A percentile compares a stretch with the other conserved stretches of the same genome.
phyloP scores from a whole-genome alignment of 2,329 filamentous ascomycete species.

The Cadophora malorum region DNA sequence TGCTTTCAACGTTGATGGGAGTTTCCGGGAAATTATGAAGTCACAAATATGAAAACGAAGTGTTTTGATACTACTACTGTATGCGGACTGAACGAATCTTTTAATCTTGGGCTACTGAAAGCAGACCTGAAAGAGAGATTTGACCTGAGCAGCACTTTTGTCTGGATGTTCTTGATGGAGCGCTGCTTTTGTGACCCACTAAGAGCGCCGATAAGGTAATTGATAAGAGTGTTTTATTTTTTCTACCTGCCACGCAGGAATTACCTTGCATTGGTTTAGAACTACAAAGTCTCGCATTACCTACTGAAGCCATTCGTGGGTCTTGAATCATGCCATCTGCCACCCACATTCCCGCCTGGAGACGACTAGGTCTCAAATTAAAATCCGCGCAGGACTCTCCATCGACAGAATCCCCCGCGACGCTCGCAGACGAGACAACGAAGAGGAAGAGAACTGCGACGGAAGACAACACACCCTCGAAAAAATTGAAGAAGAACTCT shows the following conservation, averaged over 20 bases:
- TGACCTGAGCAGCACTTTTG: background rate
- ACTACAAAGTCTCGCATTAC: conserved; percentile 11
- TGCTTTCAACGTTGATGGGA: background rate
- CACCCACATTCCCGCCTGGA: conserved; percentile 60
- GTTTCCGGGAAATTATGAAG: too few species aligned
- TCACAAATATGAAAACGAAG: too few species aligned
- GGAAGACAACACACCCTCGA: conserved; percentile 34
- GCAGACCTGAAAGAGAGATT: background rate
- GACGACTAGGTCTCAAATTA: conserved; percentile 63
- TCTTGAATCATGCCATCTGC: conserved; percentile 36
- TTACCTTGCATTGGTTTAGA: background rate
- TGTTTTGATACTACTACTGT: too few species aligned
- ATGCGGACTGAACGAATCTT: background rate
- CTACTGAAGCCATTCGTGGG: conserved; percentile 8
- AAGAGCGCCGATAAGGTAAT: background rate
- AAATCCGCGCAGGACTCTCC: conserved; percentile 55
- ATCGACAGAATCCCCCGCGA: conserved; percentile 30
- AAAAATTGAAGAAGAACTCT: conserved; percentile 40
- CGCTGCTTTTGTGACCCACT: conserved; percentile 1
- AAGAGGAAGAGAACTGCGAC: conserved; percentile 40
- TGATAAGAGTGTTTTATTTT: conserved; percentile 15
- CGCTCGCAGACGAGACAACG: conserved; percentile 30
- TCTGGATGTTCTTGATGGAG: too few species aligned
- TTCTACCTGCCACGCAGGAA: conserved; percentile 6
- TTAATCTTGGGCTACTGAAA: background rate